Conservation (phyloP, 805 yeast species). For the Lachancea kluyveri region DNA sequence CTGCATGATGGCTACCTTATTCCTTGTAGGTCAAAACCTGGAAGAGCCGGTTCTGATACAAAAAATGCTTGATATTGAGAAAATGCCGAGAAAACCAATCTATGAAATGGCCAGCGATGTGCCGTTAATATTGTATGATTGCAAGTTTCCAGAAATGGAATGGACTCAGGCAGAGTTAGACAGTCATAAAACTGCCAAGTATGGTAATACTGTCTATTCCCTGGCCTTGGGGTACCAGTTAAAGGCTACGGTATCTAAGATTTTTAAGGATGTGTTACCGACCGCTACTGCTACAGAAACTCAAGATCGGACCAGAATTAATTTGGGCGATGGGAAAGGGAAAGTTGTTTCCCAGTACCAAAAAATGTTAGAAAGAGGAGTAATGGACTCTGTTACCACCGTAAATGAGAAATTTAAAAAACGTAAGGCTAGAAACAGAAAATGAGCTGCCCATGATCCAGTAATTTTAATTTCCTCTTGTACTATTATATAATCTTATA, state of each 20-base stretch:
- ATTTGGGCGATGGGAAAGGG: constrained; percentile 77
- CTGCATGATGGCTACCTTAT: constrained; percentile 82
- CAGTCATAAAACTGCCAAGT: constrained; percentile 37
- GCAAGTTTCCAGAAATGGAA: constrained; percentile 63
- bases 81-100: constrained; percentile 61
- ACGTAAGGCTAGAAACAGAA: constrained; percentile 30
- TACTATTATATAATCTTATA: background rate
- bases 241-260: constrained; percentile 46
- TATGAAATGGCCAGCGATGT: constrained; percentile 87
- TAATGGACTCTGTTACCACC: constrained; percentile 58
- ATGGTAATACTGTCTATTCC: constrained; percentile 41
- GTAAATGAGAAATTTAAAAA: constrained; percentile 58
- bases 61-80: constrained; percentile 51
- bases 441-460: too few species aligned
- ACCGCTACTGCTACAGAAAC: constrained; percentile 18
- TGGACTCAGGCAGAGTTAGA: constrained; percentile 41
- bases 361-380: constrained; percentile 49
- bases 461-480: background rate
- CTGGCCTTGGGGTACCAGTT: constrained; percentile 50
- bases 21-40: constrained; percentile 70
- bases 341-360: constrained; percentile 50
- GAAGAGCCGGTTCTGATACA: constrained; percentile 57
- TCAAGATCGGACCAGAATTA: constrained; percentile 33
- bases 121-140: constrained; percentile 82
- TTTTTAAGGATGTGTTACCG: constrained; percentile 39